These are phyloP conservation scores for Camelina neglecta DNA, from an alignment of 345 rosid species.

Conservation along the genomic window DNA sequence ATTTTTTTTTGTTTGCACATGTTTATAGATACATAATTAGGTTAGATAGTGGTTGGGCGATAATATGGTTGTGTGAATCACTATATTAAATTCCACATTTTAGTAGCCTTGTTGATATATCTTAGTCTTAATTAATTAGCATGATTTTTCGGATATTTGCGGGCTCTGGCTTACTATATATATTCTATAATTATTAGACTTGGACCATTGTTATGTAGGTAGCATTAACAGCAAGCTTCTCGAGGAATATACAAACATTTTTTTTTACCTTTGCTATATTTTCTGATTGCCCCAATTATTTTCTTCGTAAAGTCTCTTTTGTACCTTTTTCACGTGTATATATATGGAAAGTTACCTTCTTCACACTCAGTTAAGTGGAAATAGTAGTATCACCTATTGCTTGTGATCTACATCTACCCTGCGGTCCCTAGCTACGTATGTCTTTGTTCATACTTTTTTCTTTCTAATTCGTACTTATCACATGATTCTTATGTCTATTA, in stretches of 20 bases:
- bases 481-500: conserved; percentile 1
- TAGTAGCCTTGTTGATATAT: conserved; percentile 23
- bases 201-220: conserved; percentile 8
- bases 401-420: conserved; percentile 34
- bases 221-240: conserved; percentile 10
- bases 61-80: conserved; percentile 36
- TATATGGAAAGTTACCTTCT: conserved; percentile 27
- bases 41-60: conserved; percentile 42
- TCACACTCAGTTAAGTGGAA: conserved; percentile 5
- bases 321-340: conserved; percentile 26
- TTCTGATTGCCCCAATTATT: background rate
- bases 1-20: background rate
- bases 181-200: conserved; percentile 13
- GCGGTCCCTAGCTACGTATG: background rate
- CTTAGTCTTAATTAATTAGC: conserved; percentile 23
- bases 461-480: background rate
- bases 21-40: conserved; percentile 5
- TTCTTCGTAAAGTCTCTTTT: background rate
- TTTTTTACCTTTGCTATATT: background rate
- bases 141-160: background rate
- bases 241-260: conserved; percentile 5
- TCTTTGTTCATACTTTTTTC: background rate
- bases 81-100: conserved; percentile 36
- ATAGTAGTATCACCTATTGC: conserved; percentile 28
- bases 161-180: conserved; percentile 6